Base-by-base conservation (phyloP, 768 basidiomycete genomes). In the Termitomyces sp. region DNA sequence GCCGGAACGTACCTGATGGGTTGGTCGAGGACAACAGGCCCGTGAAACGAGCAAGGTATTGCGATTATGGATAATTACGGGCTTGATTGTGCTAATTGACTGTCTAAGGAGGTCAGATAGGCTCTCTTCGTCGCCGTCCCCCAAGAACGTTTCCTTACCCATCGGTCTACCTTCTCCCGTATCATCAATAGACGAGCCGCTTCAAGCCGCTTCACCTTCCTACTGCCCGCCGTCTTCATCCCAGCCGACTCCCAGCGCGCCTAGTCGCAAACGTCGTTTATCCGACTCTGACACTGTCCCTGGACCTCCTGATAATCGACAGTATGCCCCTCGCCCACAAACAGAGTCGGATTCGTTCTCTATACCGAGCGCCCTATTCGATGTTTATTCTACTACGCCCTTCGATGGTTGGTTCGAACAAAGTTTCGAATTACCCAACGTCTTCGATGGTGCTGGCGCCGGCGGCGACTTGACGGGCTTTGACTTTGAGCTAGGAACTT, bases 371-470 rank as follows among this genome's bases (percentile, higher is more conserved):
- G 4, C 22, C 18, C 20, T 45, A 0, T 68, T 72, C 49, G 18
- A 57, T 46, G 49, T 61, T 4, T 10, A 57, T 4, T 67, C 63
- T 28, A 59, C 63, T 20, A 59, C 60, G 14, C 51, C 64, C 0
- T 50, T 75, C 12, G 72, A 76, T 18, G 62, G 70, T 35, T 77
- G 75, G 77, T 73, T 73, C 48, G 56, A 68, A 28, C 55, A 60
- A 3, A 63, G 61, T 47, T 74, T 75, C 43, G 58, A 65, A 2
- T 64, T 70, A 5, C 72, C 72, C 0, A 63, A 61, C 30, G 62
- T 67, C 0, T 69, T 68, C 4, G 61, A 64, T 30, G n/a, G 42
- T 4, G 61, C 63, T 28, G 7, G 40, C 18, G 40, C 9, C 20
- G 59, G 62, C 28, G 59, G 62, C 0, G 51, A 59, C 0, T 62